A percentile compares a stretch with the other conserved stretches of the same genome.
These are phyloP conservation scores for Skeletonema potamos DNA, from an alignment of 108 stramenopile species.

Conservation along the genomic window DNA sequence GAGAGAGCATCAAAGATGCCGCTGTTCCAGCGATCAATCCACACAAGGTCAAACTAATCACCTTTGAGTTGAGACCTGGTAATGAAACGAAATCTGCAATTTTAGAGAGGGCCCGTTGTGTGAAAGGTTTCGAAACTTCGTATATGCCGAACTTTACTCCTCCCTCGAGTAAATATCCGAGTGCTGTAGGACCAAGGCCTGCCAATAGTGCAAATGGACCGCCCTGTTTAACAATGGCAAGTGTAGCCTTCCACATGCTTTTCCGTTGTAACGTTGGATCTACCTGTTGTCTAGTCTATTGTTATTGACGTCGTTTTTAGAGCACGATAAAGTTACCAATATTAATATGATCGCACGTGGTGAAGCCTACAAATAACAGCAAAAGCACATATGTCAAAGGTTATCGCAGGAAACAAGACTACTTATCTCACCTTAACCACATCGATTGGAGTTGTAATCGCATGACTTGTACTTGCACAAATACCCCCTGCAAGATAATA, in stretches of 20 bases:
- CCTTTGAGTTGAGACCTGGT: slow-evolving; percentile 44
- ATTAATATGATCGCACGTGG: not conserved
- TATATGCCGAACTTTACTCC: slow-evolving; percentile 87
- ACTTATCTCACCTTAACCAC: slow-evolving; percentile 69
- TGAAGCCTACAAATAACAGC: not conserved
- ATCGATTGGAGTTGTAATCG: slow-evolving; percentile 78
- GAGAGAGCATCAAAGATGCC: slow-evolving; percentile 82
- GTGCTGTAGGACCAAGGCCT: slow-evolving; percentile 74
- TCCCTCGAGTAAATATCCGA: slow-evolving; percentile 84
- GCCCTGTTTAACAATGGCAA: slow-evolving; percentile 60
- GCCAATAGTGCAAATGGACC: slow-evolving; percentile 53
- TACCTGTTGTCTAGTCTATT: slow-evolving; percentile 74
- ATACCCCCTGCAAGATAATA: slow-evolving; percentile 80
- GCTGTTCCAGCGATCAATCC: slow-evolving; percentile 69
- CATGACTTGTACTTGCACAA: slow-evolving; percentile 76
- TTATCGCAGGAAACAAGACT: not conserved
- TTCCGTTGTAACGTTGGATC: slow-evolving; percentile 47
- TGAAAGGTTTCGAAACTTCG: slow-evolving; percentile 77
- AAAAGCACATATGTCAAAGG: not conserved
- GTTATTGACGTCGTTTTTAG: not conserved
- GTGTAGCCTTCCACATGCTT: slow-evolving; percentile 48
- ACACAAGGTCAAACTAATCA: slow-evolving; percentile 53
- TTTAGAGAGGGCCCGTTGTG: slow-evolving; percentile 25
- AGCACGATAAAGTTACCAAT: not conserved
- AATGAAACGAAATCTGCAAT: slow-evolving; percentile 34